phyloP scores from a whole-genome alignment of 257 asterid genomes.

The Datura wrightii region DNA sequence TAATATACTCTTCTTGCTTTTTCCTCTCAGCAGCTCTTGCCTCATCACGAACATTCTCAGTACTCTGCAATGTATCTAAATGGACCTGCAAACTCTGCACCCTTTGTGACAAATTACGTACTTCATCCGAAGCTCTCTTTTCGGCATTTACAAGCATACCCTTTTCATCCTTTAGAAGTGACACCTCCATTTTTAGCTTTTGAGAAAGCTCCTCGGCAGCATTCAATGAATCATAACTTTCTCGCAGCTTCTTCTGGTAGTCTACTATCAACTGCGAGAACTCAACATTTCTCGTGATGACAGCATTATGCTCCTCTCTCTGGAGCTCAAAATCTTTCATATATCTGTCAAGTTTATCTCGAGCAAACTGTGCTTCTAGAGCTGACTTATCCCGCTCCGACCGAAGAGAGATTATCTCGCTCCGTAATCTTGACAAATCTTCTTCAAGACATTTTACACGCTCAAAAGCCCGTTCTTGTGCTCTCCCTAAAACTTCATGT shows the following conservation, averaged over 20 bases:
- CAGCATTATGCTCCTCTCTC: slow-evolving; percentile 77
- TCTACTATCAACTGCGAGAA: slow-evolving; percentile 81
- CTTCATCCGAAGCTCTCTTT: slow-evolving; percentile 92
- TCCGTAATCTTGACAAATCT: slow-evolving; percentile 65
- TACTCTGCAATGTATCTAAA: slow-evolving; percentile 82
- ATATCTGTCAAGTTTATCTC: slow-evolving; percentile 74
- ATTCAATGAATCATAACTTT: slow-evolving; percentile 69
- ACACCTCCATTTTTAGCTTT: slow-evolving; percentile 84
- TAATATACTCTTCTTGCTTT: slow-evolving; percentile 67
- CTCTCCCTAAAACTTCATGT: slow-evolving; percentile 61
- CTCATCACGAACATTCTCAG: slow-evolving; percentile 92
- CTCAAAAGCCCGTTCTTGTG: slow-evolving; percentile 56
- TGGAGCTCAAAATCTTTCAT: slow-evolving; percentile 87
- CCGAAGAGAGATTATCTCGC: slow-evolving; percentile 62
- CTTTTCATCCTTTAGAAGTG: slow-evolving; percentile 78
- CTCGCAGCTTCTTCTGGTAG: slow-evolving; percentile 84
- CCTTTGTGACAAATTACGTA: slow-evolving; percentile 81
- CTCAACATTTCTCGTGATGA: slow-evolving; percentile 78
- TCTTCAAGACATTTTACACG: slow-evolving; percentile 77
- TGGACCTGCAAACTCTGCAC: slow-evolving; percentile 88
- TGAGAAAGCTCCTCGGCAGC: slow-evolving; percentile 71
- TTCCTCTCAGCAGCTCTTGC: slow-evolving; percentile 80
- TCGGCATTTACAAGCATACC: slow-evolving; percentile 75
- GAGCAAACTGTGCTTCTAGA: slow-evolving; percentile 72
- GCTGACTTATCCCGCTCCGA: slow-evolving; percentile 82